phyloP scores from a whole-genome alignment of 106 monocot genomes.

The Amphibolis antarctica region DNA sequence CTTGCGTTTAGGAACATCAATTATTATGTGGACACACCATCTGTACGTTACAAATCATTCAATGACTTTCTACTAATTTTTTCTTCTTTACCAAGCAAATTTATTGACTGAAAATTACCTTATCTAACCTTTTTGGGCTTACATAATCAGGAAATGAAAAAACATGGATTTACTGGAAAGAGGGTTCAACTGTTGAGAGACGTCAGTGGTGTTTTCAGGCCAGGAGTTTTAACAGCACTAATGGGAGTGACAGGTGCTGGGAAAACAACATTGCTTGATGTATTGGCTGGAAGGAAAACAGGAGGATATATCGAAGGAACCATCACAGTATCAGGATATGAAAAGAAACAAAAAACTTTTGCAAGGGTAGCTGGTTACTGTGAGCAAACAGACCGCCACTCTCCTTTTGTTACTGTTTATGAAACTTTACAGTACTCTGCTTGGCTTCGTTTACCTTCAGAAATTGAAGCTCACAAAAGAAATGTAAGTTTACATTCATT shows the following conservation, averaged over 20 bases:
- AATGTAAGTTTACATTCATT: too few species aligned
- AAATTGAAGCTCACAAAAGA: constrained; percentile 35
- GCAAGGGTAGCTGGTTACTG: constrained; percentile 53
- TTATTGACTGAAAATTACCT: too few species aligned
- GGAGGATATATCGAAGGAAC: constrained; percentile 54
- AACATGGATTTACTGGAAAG: too few species aligned
- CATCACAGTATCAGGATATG: constrained; percentile 46
- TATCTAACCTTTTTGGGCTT: too few species aligned
- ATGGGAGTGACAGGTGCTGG: constrained; percentile 65
- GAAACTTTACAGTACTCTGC: constrained; percentile 56
- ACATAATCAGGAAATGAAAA: constrained; percentile 52
- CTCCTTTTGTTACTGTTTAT: constrained; percentile 50
- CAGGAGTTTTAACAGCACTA: constrained; percentile 52
- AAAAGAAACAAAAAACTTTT: constrained; percentile 58
- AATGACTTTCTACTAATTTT: too few species aligned
- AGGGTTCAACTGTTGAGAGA: constrained; percentile 27
- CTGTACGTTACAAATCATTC: too few species aligned
- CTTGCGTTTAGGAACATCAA: constrained; percentile 2
- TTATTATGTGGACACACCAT: not conserved
- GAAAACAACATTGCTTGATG: constrained; percentile 66
- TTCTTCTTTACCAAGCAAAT: too few species aligned
- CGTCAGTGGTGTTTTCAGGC: constrained; percentile 53
- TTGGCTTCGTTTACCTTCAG: constrained; percentile 46
- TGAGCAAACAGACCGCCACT: constrained; percentile 62
- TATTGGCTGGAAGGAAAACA: constrained; percentile 59